Conservation (phyloP, 2,329 filamentous ascomycete species). For the Cucurbitaria berberidis region DNA sequence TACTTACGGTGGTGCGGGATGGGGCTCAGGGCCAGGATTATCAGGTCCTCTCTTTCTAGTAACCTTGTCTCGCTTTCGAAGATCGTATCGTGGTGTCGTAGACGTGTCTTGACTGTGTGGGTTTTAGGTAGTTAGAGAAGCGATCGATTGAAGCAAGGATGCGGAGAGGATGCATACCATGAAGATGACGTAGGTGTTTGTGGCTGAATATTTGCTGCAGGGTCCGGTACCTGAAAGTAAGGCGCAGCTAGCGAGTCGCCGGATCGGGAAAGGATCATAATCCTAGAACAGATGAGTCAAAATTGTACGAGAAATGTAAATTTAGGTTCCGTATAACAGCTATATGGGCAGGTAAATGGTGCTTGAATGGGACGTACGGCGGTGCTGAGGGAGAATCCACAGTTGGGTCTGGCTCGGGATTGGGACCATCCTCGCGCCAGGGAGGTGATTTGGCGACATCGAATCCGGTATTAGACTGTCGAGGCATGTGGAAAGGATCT, state of each 20-base stretch:
- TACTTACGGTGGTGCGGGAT: conserved; percentile 27
- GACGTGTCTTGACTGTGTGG: conserved; percentile 3
- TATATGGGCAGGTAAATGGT: no score
- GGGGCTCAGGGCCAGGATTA: conserved; percentile 18
- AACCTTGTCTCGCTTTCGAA: conserved; percentile 6
- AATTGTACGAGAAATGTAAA: neutral
- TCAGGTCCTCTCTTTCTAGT: neutral
- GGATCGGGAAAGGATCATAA: conserved; percentile 35
- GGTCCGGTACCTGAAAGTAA: conserved; percentile 29
- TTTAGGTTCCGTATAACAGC: no score
- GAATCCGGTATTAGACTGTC: neutral
- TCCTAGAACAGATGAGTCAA: conserved; percentile 19
- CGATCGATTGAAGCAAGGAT: conserved; percentile 15
- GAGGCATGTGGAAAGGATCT: neutral
- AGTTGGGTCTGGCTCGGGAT: conserved; percentile 17
- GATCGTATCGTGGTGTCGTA: conserved; percentile 10
- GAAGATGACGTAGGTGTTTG: conserved; percentile 30
- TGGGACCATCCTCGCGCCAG: neutral
- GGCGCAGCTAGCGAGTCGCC: conserved; percentile 16
- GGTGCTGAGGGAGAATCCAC: conserved; percentile 37
- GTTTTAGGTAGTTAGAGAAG: conserved; percentile 6
- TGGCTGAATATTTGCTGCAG: conserved; percentile 23
- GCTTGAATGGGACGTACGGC: no score
- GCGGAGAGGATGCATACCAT: conserved; percentile 15
- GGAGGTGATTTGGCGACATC: neutral